Evolutionary conservation across 2,329 filamentous ascomycete species (phyloP).

Genomic region (Chalaropsis thielavioides): DNA sequence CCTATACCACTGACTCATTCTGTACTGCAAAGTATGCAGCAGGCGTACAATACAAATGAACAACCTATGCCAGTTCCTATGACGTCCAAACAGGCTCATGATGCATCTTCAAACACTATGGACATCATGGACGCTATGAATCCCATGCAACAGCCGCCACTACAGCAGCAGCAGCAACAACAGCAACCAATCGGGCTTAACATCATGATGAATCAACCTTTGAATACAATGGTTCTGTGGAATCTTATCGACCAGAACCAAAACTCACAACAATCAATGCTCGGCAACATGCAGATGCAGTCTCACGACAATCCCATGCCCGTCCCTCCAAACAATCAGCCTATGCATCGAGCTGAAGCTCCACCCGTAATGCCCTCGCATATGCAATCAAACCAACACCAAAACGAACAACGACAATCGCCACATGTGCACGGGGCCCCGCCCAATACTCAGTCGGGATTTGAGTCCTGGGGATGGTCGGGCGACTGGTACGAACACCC

Average conservation of each 20-base stretch:
- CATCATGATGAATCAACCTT: slow-evolving; percentile 14
- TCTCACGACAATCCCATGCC: background rate
- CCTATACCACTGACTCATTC: background rate
- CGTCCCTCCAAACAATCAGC: background rate
- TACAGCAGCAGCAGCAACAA: background rate
- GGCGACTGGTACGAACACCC: slow-evolving; percentile 1
- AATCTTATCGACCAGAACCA: slow-evolving; percentile 16
- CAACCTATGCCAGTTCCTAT: background rate
- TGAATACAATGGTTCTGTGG: slow-evolving; percentile 14
- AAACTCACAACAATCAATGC: background rate
- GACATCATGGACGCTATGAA: background rate
- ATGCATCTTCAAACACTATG: background rate
- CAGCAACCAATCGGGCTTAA: slow-evolving; percentile 9
- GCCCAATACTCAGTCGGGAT: background rate
- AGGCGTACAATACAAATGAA: background rate
- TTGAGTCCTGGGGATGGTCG: slow-evolving; percentile 3
- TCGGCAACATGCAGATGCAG: slow-evolving; percentile 3
- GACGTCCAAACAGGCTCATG: background rate
- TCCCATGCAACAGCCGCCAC: background rate
- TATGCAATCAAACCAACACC: slow-evolving; percentile 1
- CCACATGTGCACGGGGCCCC: slow-evolving; percentile 3
- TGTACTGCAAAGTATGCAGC: background rate
- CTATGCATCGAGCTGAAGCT: background rate
- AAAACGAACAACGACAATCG: background rate
- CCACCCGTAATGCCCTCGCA: slow-evolving; percentile 8